Percentiles rank a stretch among this genome's conserved stretches.
phyloP scores from a whole-genome alignment of 2,329 filamentous ascomycete genomes.

The Phaeosphaeria sp. region DNA sequence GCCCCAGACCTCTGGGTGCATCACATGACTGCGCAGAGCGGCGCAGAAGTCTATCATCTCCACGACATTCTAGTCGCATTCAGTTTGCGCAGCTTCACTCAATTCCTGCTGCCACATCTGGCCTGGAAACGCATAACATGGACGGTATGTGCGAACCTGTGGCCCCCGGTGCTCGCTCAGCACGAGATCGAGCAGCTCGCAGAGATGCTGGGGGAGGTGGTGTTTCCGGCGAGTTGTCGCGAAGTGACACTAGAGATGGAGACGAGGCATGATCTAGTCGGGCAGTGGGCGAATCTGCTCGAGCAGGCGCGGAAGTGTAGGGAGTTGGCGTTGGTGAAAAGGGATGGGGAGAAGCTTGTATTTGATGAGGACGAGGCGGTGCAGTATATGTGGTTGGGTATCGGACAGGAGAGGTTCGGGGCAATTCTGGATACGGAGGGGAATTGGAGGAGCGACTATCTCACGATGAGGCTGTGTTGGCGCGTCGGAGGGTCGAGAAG shows the following conservation, averaged over 20 bases:
- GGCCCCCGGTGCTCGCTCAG: slow-evolving; percentile 9
- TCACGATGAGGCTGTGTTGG: slow-evolving; percentile 29
- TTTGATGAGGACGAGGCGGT: slow-evolving; percentile 15
- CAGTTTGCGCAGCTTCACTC: slow-evolving; percentile 2
- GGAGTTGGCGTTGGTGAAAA: slow-evolving; percentile 8
- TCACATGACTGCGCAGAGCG: slow-evolving; percentile 26
- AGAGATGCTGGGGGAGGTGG: slow-evolving; percentile 5
- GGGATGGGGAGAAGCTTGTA: slow-evolving; percentile 14
- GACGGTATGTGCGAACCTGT: slow-evolving; percentile 24
- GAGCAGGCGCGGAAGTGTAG: slow-evolving; percentile 11
- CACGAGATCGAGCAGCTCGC: slow-evolving; percentile 11
- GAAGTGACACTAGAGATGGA: slow-evolving; percentile 36
- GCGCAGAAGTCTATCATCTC: slow-evolving; percentile 28
- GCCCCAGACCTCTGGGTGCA: slow-evolving; percentile 7
- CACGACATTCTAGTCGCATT: slow-evolving; percentile 20
- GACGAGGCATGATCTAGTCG: slow-evolving; percentile 14
- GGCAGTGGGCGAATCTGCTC: slow-evolving; percentile 7
- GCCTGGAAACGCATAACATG: slow-evolving; percentile 32
- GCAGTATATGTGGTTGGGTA: slow-evolving; percentile 24
- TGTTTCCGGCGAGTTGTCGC: slow-evolving; percentile 25
- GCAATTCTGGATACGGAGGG: slow-evolving; percentile 7
- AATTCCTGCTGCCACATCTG: slow-evolving; percentile 19
- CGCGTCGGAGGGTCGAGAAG: slow-evolving; percentile 22
- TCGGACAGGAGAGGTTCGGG: slow-evolving; percentile 13
- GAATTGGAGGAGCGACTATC: slow-evolving; percentile 13